Evolutionary conservation across 2,329 filamentous ascomycete species (phyloP).

Genomic region (Xylaria sp.): DNA sequence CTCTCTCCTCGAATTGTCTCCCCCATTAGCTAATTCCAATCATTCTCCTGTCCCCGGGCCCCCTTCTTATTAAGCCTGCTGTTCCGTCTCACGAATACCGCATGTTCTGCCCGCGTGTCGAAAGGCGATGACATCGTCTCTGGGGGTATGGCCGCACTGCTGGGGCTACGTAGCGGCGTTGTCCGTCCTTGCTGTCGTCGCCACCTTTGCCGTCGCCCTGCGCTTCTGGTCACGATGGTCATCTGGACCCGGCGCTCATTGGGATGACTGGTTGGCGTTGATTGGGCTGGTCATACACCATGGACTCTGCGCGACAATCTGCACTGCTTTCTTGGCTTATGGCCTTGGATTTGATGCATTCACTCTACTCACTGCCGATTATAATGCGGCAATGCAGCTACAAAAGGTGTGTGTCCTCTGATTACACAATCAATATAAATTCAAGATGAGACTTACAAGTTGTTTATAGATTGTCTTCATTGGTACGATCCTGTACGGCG

Average conservation of each 20-base stretch:
- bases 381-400: constrained; percentile 1
- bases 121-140: constrained; percentile 24
- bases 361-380: neutral
- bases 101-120: constrained; percentile 6
- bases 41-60: neutral
- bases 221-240: constrained; percentile 19
- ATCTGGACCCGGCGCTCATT: constrained; percentile 6
- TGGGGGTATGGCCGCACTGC: constrained; percentile 24
- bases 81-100: neutral
- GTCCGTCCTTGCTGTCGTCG: constrained; percentile 12
- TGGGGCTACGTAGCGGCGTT: constrained; percentile 16
- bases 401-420: constrained; percentile 6
- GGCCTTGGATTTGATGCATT: constrained; percentile 10
- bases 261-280: constrained; percentile 19
- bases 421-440: too few species aligned
- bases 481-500: constrained; percentile 15
- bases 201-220: constrained; percentile 14
- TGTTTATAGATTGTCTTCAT: constrained; percentile 9
- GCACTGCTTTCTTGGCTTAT: constrained; percentile 11
- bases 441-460: too few species aligned
- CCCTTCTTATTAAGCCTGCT: too few species aligned
- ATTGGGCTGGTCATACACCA: constrained; percentile 14
- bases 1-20: neutral
- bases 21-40: neutral
- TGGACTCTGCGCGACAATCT: constrained; percentile 10